Conservation (phyloP, 805 yeast species). For the Wickerhamiella spandovensis region DNA sequence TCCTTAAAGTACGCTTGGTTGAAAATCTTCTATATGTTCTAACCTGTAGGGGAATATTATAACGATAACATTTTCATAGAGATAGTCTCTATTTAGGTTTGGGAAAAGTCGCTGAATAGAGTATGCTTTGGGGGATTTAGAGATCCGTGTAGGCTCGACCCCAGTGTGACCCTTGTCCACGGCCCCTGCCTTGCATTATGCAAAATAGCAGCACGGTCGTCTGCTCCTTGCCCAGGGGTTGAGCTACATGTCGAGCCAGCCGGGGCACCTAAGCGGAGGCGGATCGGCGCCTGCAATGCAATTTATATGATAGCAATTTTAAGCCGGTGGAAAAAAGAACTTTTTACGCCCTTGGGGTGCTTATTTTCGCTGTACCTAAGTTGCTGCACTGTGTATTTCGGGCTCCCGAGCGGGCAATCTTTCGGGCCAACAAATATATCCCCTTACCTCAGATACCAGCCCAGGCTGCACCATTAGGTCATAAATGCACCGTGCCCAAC, state of each 20-base stretch:
- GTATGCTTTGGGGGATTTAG: no score
- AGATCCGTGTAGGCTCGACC: no score
- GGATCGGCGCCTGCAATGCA: neutral
- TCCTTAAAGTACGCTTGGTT: no score
- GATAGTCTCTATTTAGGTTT: no score
- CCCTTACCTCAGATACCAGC: neutral
- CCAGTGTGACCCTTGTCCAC: neutral
- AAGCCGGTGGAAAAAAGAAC: neutral
- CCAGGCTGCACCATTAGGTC: neutral
- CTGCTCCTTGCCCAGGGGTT: neutral
- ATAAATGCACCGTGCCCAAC: neutral
- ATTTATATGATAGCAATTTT: no score
- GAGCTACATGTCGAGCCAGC: neutral
- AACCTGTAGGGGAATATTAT: no score
- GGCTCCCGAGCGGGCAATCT: neutral
- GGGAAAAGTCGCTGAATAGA: no score
- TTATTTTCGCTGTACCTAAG: neutral
- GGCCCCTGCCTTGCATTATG: neutral
- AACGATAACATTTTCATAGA: no score
- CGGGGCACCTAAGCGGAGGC: neutral
- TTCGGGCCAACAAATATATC: neutral
- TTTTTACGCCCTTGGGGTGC: neutral
- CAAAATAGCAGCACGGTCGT: neutral
- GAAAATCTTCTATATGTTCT: no score
- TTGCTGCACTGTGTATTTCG: neutral